Conservation (phyloP, 306 rosid species). For the Echinosophora koreensis region DNA sequence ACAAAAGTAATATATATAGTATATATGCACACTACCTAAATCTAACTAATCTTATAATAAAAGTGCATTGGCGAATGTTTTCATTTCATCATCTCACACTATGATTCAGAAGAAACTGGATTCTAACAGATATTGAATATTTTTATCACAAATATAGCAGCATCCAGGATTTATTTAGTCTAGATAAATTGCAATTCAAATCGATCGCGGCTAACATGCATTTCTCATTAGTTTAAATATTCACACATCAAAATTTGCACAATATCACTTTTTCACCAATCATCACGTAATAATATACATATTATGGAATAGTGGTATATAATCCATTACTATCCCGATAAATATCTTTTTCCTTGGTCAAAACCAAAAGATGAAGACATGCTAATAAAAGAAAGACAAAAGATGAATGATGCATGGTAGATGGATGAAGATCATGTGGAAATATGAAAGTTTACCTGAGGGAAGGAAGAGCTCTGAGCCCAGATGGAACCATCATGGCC, state of each 20-base stretch:
- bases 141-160: not conserved
- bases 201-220: not conserved
- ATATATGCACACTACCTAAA: no score
- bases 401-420: not conserved
- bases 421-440: not conserved
- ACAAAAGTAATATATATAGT: not conserved
- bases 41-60: not conserved
- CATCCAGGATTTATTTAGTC: not conserved
- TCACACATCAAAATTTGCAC: no score
- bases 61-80: not conserved
- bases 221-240: not conserved
- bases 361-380: not conserved
- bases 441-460: slow-evolving; percentile 60
- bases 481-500: slow-evolving; percentile 90
- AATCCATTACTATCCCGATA: not conserved
- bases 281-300: not conserved
- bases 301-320: no score
- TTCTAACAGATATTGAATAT: not conserved
- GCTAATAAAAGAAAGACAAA: not conserved
- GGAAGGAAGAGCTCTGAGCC: slow-evolving; percentile 93
- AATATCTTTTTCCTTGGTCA: not conserved
- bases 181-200: not conserved
- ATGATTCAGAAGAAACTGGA: not conserved
- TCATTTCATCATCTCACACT: not conserved
- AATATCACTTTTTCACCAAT: not conserved